phyloP scores from a whole-genome alignment of 176 grass and related monocot genomes.

The Eremochloa ophiuroides region DNA sequence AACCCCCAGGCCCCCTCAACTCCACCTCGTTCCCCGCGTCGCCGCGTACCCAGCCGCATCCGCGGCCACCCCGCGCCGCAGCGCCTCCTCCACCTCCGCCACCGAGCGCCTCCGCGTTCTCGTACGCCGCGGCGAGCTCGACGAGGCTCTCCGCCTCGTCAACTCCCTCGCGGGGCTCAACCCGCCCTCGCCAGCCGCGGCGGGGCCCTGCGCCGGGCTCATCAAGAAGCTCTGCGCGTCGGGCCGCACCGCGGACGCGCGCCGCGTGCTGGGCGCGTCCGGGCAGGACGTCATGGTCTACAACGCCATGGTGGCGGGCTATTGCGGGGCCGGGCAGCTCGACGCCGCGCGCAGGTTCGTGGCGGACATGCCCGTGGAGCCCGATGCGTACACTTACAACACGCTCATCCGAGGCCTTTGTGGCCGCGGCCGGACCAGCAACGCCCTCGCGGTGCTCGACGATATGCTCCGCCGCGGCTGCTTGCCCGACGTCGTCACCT shows the following conservation, averaged over 20 bases:
- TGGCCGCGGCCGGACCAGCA: conserved; percentile 32
- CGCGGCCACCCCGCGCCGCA: conserved; percentile 3
- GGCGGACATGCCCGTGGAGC: conserved; percentile 32
- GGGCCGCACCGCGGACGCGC: conserved; percentile 38
- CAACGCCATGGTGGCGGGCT: conserved; percentile 40
- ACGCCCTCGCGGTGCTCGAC: conserved; percentile 44
- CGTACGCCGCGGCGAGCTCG: conserved; percentile 16
- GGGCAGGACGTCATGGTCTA: conserved; percentile 34
- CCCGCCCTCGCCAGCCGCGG: conserved; percentile 5
- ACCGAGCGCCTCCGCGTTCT: conserved; percentile 31
- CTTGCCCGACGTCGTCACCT: conserved; percentile 55
- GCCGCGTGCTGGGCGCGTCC: conserved; percentile 21
- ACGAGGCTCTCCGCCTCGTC: conserved; percentile 30
- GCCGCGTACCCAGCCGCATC: conserved; percentile 4
- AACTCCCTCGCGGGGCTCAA: conserved; percentile 5
- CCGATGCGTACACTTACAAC: conserved; percentile 52
- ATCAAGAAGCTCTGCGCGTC: conserved; percentile 47
- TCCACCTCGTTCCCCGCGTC: conserved; percentile 5
- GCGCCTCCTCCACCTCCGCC: background rate
- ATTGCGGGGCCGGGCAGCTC: conserved; percentile 39
- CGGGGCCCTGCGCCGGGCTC: conserved; percentile 34
- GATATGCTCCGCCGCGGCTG: conserved; percentile 39
- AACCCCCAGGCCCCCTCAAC: background rate
- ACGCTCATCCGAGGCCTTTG: conserved; percentile 57
- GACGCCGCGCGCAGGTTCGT: conserved; percentile 36